A percentile compares a stretch with the other conserved stretches of the same genome.
Conservation (phyloP, 1,284 basidiomycete species). For the Ceratobasidium sp. region DNA sequence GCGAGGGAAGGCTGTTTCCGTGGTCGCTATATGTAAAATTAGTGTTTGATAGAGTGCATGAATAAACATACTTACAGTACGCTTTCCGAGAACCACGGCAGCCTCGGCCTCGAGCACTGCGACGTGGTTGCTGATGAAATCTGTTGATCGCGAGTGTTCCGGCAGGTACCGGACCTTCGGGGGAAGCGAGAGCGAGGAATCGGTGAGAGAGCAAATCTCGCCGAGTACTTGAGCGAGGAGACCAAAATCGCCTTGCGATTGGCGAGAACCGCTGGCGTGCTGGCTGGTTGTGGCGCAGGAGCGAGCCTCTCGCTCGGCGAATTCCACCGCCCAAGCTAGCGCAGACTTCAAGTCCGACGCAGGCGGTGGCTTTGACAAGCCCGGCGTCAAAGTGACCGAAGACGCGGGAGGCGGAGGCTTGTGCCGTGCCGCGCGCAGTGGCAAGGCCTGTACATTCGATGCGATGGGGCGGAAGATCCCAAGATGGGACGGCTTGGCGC, state of each 20-base stretch:
- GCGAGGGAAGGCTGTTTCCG: background rate
- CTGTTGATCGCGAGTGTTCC: background rate
- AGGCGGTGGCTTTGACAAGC: no score
- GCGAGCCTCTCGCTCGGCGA: background rate
- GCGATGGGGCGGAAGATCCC: no score
- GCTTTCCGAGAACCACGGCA: background rate
- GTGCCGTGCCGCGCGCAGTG: no score
- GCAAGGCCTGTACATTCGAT: no score
- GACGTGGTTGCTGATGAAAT: background rate
- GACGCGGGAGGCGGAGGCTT: no score
- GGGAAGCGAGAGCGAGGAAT: background rate
- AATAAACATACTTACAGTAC: conserved; percentile 6
- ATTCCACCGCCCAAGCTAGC: background rate
- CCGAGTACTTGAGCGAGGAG: background rate
- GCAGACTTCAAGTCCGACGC: no score
- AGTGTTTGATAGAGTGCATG: no score
- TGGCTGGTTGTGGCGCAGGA: background rate
- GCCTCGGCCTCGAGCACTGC: conserved; percentile 3
- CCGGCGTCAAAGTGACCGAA: no score
- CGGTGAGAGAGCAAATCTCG: background rate
- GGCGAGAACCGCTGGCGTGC: background rate
- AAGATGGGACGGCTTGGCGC: no score
- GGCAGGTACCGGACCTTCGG: background rate
- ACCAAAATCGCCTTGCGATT: background rate
- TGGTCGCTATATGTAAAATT: background rate